Evolutionary conservation across 768 basidiomycete species (phyloP), one percentile per base, ranked within the genome.

Genomic region (Calocera cornea): DNA sequence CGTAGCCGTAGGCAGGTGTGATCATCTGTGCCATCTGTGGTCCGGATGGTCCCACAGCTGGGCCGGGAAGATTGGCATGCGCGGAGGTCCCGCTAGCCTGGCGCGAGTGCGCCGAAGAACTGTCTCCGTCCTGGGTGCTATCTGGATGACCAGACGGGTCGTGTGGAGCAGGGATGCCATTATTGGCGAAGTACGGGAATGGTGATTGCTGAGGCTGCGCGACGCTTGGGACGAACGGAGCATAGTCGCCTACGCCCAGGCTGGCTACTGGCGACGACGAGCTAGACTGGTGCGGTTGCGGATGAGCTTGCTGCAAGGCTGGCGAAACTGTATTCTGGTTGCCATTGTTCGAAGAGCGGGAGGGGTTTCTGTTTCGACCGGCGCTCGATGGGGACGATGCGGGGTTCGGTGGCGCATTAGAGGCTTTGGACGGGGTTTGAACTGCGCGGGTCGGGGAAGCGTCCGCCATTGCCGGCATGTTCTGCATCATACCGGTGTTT

Each of bases 151-250:
- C 47, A 34, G 40, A 34, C 17, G 22, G 34, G 10, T 63, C 47
- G 19, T 67, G 47, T 34, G 34, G 29, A 31, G 34, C 40, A 22
- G 66, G 66, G 14, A n/a, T 34, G 22, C 64, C 64, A 29, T 68
- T 41, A 19, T 64, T 68, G 34, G 65, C 41, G 44, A 64, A 65
- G 47, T 68, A 64, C 22, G 64, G 36, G 44, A 65, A 34, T 22
- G 67, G 29, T 10, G 64, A 22, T 19, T 68, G 67, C 50, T 68
- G 68, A 29, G 65, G 64, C 27, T 68, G 64, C 16, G 41, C 1
- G 67, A 60, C 47, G 27, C 50, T 29, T 12, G 47, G 50, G 3
- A 40, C 17, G n/a, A 60, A 60, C 10, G 66, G 47, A 3, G 34
- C 47, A 16, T 50, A 60, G 27, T 27, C 34, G 24, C 29, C 24